These are phyloP conservation scores for Arxiozyma telluris DNA, from an alignment of 1,139 yeast species.

Conservation along the genomic window DNA sequence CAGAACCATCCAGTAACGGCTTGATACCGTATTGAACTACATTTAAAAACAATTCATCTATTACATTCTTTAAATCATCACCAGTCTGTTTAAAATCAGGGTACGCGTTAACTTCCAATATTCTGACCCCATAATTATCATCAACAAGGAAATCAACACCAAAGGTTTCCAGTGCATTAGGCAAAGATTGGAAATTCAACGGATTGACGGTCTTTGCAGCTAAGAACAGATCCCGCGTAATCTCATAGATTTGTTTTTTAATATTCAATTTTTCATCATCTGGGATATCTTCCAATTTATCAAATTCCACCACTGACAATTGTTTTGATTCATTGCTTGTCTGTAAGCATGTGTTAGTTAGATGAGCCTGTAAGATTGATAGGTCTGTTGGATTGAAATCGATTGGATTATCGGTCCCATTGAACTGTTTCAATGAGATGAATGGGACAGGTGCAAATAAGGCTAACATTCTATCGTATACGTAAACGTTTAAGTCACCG, in stretches of 20 bases:
- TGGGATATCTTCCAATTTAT: constrained; percentile 44
- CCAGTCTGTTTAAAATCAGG: constrained; percentile 98
- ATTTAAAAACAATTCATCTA: constrained; percentile 49
- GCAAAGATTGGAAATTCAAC: constrained; percentile 80
- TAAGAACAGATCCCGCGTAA: constrained; percentile 61
- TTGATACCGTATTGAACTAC: constrained; percentile 36
- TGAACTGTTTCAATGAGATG: constrained; percentile 29
- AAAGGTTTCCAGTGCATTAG: constrained; percentile 74
- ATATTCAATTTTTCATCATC: constrained; percentile 36
- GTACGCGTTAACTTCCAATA: constrained; percentile 83
- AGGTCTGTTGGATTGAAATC: constrained; percentile 30
- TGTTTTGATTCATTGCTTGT: constrained; percentile 37
- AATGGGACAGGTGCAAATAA: constrained; percentile 62
- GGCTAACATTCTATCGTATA: constrained; percentile 69
- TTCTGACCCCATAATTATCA: constrained; percentile 41
- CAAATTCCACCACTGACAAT: constrained; percentile 57
- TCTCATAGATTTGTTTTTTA: constrained; percentile 46
- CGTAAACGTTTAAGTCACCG: constrained; percentile 69
- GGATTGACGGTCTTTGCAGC: constrained; percentile 79
- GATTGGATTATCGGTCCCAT: constrained; percentile 9
- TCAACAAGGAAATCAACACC: constrained; percentile 83
- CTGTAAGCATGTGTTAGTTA: constrained; percentile 91
- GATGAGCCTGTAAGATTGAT: constrained; percentile 45
- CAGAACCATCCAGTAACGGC: constrained; percentile 32
- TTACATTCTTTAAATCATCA: constrained; percentile 52